Conservation (phyloP, 1,139 yeast genomes). For the Arxiozyma bovina region DNA sequence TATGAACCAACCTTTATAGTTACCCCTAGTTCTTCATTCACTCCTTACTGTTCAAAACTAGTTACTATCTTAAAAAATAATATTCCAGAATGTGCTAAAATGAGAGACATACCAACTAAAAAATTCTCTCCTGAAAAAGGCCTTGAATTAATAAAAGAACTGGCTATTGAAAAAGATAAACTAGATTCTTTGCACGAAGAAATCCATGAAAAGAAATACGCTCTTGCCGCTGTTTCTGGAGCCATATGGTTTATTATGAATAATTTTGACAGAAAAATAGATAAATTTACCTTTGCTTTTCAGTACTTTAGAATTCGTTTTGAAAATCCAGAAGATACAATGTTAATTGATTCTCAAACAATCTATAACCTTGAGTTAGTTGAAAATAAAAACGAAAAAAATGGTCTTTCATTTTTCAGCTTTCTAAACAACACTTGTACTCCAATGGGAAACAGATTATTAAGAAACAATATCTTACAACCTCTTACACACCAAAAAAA, state of each 20-base stretch:
- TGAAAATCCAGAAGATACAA: constrained; percentile 36
- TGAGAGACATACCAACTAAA: constrained; percentile 24
- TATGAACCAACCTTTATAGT: constrained; percentile 34
- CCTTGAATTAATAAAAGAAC: constrained; percentile 15
- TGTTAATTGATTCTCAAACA: constrained; percentile 37
- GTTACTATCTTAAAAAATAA: constrained; percentile 34
- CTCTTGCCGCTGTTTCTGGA: constrained; percentile 34
- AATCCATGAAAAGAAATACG: constrained; percentile 24
- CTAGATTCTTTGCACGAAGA: constrained; percentile 18
- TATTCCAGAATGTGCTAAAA: constrained; percentile 22
- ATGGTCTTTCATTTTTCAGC: constrained; percentile 32
- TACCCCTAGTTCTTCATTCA: constrained; percentile 29
- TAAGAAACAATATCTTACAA: constrained; percentile 37
- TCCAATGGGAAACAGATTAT: constrained; percentile 39
- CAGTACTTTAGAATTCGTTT: constrained; percentile 33
- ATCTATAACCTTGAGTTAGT: constrained; percentile 34
- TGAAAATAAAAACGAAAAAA: constrained; percentile 28
- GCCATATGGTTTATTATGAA: constrained; percentile 23
- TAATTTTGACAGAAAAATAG: background rate
- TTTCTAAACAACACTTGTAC: constrained; percentile 36
- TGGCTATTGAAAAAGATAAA: constrained; percentile 18
- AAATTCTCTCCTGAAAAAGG: constrained; percentile 27
- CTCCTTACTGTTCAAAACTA: constrained; percentile 31
- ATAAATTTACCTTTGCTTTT: constrained; percentile 10
- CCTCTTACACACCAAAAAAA: constrained; percentile 36